Evolutionary conservation across 176 grass and related monocot genomes (phyloP), one percentile per base, ranked within the genome.

Genomic region (Leersia perrieri): DNA sequence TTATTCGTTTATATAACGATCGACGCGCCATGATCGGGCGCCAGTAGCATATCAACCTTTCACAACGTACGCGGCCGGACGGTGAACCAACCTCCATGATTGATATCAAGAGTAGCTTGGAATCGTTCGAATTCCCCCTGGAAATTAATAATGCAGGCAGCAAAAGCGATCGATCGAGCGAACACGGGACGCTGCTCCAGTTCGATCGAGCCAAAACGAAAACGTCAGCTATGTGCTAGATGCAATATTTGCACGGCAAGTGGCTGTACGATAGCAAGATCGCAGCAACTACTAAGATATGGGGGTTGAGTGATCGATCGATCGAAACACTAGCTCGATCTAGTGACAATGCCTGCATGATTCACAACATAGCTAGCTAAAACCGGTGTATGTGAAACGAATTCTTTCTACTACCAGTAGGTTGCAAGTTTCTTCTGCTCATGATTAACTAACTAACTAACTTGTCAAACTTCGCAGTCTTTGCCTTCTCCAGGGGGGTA

Each of bases 31-130:
- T 73, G 69, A 64, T 49, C 28, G 5, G 53, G 58, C 38, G 18
- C 60, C 9, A 35, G 49, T 69, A 73, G 62, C 30, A 23, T 25
- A 72, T 82, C 41, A 60, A n/a, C n/a, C n/a, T n/a, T n/a, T n/a
- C n/a, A n/a, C n/a, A n/a, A 53, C 49, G 16, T 51, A 89, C 87
- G 57, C 82, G 78, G 83, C 33, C 10, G 63, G 81, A 81, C 82
- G 72, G 88, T 89, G 88, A 82, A 60, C 78, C 66, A 80, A 84
- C 82, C 78, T 60, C 44, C 20, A 77, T 86, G 83, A 82, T 86
- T 86, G 80, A 20, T 20, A 53, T 39, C 22, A 31, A 44, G 32
- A 14, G 26, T 41, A 41, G 39, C 39, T 41, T 4, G 62, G 61
- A 61, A 18, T 18, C 33, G 23, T 18, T 18, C 33, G 31, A 38